Base-by-base conservation (phyloP, 208 protist genomes). In the Phytomonas sp. region DNA sequence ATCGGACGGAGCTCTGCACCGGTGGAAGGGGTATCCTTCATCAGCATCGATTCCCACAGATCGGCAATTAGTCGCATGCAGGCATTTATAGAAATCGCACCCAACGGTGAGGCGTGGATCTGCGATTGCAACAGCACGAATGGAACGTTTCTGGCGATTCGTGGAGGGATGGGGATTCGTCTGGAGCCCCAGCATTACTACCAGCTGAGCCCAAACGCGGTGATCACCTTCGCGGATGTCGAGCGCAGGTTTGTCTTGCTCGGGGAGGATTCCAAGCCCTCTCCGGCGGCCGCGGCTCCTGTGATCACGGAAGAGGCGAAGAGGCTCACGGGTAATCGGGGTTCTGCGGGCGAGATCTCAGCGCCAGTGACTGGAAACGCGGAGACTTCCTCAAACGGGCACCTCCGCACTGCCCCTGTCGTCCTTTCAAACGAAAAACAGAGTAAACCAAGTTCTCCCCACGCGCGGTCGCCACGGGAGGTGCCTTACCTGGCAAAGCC, bases 41-140 rank as follows among this genome's bases (percentile, higher is more conserved):
- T 94, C 46, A 79, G 78, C 62, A 67, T 96, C 17, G 80, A 89
- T 34, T 91, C 88, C 0, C 78, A 87, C 3, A 77, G 70, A 20
- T 66, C 73, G 2, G 79, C 87, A 4, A 77, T 96, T 28, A 96
- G 91, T 68, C 80, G 91, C 5, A 77, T 89, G 74, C 91, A 96
- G 65, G 91, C 91, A 0, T 75, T 86, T 26, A 83, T 96, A 62
- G 85, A 93, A 40, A 67, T 96, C 1, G 79, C 73, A 20, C 46
- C 80, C 8, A 96, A 96, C 70, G 88, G 87, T 0, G 91, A 96
- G 64, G 88, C 84, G 33, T 96, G 91, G 89, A 59, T 96, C 17
- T 73, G 67, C 30, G 91, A 96, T 75, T 91, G 85, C 75, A 81
- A 84, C 43, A 94, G 88, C 37, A 96, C 91, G 2, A 96, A 96